These are phyloP conservation scores for Beauveria rudraprayagi DNA, from an alignment of 2,329 filamentous ascomycete genomes.

Conservation along the genomic window DNA sequence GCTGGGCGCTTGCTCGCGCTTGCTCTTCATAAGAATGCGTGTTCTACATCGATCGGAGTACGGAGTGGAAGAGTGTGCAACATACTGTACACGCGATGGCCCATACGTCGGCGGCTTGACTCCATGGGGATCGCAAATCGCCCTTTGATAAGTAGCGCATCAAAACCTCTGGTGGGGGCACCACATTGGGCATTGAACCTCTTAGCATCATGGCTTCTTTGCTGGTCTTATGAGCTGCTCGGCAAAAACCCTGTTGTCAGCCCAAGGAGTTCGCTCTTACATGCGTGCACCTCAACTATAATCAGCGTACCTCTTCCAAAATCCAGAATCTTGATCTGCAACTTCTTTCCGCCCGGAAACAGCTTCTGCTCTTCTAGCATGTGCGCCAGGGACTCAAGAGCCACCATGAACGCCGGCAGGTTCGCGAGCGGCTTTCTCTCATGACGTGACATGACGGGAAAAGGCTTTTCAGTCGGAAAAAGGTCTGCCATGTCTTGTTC, in stretches of 20 bases:
- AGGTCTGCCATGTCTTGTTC: too few species aligned
- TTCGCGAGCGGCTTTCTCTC: too few species aligned
- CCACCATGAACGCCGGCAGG: neutral
- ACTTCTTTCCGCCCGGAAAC: neutral
- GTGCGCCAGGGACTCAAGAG: neutral
- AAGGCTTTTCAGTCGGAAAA: too few species aligned
- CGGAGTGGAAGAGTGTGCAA: too few species aligned
- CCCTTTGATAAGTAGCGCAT: neutral
- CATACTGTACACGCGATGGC: neutral
- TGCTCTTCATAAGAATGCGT: too few species aligned
- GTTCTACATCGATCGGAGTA: too few species aligned
- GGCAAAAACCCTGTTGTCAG: too few species aligned
- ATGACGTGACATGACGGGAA: too few species aligned
- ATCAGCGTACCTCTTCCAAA: neutral
- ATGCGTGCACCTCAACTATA: too few species aligned
- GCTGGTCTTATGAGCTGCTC: neutral
- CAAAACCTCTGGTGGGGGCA: neutral
- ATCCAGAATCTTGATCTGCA: neutral
- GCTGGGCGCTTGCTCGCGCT: too few species aligned
- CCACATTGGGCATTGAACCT: neutral
- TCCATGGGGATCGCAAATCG: neutral
- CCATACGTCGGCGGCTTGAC: neutral
- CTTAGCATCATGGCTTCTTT: neutral
- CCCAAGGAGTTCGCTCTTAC: too few species aligned
- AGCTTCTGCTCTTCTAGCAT: neutral